phyloP scores from a whole-genome alignment of 1,284 basidiomycete genomes.

The Cryptococcus jaspeensis region DNA sequence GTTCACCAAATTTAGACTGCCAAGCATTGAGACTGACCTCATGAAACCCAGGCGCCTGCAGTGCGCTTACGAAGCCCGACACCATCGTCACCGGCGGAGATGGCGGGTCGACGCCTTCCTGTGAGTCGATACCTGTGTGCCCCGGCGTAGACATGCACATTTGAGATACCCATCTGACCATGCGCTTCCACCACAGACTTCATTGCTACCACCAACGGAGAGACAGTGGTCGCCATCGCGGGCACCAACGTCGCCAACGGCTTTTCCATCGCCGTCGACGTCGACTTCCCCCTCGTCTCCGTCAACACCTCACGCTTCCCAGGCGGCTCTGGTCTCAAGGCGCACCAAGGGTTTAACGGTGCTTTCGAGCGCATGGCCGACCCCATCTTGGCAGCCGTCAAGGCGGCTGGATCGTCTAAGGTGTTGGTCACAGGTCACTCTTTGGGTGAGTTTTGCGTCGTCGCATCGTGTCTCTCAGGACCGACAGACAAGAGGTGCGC shows the following conservation, averaged over 20 bases:
- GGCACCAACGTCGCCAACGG: conserved; percentile 19
- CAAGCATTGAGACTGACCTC: neutral
- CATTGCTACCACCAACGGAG: conserved; percentile 7
- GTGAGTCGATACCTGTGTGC: conserved; percentile 9
- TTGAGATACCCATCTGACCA: neutral
- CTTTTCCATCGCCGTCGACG: conserved; percentile 20
- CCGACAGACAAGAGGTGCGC: too few species aligned
- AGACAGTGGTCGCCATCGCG: conserved; percentile 21
- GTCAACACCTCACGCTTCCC: conserved; percentile 17
- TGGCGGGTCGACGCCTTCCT: conserved; percentile 14
- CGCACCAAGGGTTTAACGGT: conserved; percentile 28
- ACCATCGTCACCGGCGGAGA: conserved; percentile 21
- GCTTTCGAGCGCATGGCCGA: conserved; percentile 20
- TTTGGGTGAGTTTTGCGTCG: conserved; percentile 14
- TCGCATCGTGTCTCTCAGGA: too few species aligned
- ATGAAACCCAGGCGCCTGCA: conserved; percentile 11
- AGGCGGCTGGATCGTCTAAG: conserved; percentile 9
- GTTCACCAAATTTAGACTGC: neutral
- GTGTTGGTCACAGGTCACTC: conserved; percentile 30
- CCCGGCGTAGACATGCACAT: neutral
- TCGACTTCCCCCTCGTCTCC: conserved; percentile 14
- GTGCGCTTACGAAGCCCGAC: conserved; percentile 6
- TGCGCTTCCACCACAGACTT: conserved; percentile 7
- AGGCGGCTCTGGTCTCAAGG: conserved; percentile 3
- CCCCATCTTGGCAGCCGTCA: conserved; percentile 7